Conservation (phyloP, 371 early-diverging fungal genomes). For the Synchytrium microbalum region DNA sequence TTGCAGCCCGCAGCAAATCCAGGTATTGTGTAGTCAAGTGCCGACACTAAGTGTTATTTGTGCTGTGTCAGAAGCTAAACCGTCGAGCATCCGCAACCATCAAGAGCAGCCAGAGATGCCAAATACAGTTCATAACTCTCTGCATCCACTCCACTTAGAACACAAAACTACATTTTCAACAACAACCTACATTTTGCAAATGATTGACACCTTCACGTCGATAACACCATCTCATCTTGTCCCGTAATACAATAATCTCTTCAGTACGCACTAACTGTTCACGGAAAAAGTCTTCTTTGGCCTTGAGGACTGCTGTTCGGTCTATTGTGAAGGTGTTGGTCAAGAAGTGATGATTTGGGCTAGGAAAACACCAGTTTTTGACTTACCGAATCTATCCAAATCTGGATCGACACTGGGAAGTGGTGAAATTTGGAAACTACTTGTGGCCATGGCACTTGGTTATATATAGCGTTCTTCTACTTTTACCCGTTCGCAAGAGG, state of each 20-base stretch:
- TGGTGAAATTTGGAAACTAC: slow-evolving; percentile 21
- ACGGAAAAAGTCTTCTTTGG: slow-evolving; percentile 27
- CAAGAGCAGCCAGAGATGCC: too few species aligned
- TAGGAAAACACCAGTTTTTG: slow-evolving; percentile 20
- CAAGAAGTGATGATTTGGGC: background rate
- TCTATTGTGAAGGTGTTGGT: slow-evolving; percentile 17
- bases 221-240: slow-evolving; percentile 47
- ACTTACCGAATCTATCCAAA: slow-evolving; percentile 22
- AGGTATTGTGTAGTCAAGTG: slow-evolving; percentile 32
- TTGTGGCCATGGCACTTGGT: too few species aligned
- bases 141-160: too few species aligned
- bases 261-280: slow-evolving; percentile 33
- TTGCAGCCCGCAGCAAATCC: slow-evolving; percentile 26
- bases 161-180: too few species aligned
- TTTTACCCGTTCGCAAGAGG: too few species aligned
- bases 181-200: slow-evolving; percentile 21
- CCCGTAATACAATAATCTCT: slow-evolving; percentile 31
- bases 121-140: too few species aligned
- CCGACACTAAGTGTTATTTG: slow-evolving; percentile 25
- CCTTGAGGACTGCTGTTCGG: slow-evolving; percentile 28
- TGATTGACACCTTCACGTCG: slow-evolving; percentile 42
- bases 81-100: too few species aligned
- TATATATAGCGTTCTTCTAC: too few species aligned
- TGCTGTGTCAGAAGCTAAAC: too few species aligned
- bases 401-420: slow-evolving; percentile 27